phyloP scores from a whole-genome alignment of 2,329 filamentous ascomycete genomes.

The Scortechinia acanthostroma region DNA sequence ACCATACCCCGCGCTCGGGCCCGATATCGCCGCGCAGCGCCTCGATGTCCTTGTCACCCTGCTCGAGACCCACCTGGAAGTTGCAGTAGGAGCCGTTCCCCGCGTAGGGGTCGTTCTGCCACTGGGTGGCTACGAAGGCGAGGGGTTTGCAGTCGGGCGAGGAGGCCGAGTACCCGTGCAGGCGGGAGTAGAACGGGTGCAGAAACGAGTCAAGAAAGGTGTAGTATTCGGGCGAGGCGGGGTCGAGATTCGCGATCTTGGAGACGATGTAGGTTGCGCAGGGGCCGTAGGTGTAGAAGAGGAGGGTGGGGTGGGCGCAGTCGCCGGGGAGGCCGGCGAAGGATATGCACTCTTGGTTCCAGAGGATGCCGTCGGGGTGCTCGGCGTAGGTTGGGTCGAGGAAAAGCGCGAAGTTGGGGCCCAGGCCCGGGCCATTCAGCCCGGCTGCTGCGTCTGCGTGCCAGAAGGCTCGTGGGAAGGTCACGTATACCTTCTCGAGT shows the following conservation, averaged over 20 bases:
- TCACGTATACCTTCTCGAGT: conserved; percentile 63
- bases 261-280: conserved; percentile 47
- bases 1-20: conserved; percentile 67
- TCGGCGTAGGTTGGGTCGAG: conserved; percentile 62
- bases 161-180: conserved; percentile 57
- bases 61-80: conserved; percentile 69
- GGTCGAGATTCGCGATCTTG: conserved; percentile 25
- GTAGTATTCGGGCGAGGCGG: conserved; percentile 36
- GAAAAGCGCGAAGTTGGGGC: conserved; percentile 71
- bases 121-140: conserved; percentile 64
- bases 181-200: conserved; percentile 67
- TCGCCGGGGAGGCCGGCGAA: conserved; percentile 56
- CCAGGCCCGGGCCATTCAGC: conserved; percentile 27
- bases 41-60: conserved; percentile 68
- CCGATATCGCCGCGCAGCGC: conserved; percentile 48
- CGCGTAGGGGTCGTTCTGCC: conserved; percentile 72
- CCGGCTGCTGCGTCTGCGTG: conserved; percentile 12
- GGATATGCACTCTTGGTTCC: conserved; percentile 74
- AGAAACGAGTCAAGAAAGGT: conserved; percentile 60
- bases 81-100: conserved; percentile 80
- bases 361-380: conserved; percentile 51
- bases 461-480: conserved; percentile 75
- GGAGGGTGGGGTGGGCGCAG: conserved; percentile 68
- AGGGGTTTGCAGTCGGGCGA: conserved; percentile 52
- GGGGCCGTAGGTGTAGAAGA: conserved; percentile 74